Evolutionary conservation across 768 basidiomycete species (phyloP), one percentile per base, ranked within the genome.

Genomic region (Agrocybe pediades): DNA sequence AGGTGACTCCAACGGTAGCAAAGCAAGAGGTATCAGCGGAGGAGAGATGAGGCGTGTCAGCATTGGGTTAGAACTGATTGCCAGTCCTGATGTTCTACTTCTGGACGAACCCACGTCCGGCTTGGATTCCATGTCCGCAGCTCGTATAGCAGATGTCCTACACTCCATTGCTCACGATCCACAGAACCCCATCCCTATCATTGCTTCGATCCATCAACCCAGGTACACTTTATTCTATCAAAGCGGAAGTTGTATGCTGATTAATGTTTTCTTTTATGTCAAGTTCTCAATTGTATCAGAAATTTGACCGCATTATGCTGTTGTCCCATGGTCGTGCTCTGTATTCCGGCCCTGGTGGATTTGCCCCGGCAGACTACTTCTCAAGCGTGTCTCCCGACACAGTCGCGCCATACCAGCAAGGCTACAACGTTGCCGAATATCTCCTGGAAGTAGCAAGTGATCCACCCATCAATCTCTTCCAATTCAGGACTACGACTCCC

Each of bases 391-490:
- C 79, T 5, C 57, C 70, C 3, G 68, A 62, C 1, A 64, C 69
- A 3, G 71, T 80, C 3, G 73, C 71, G 6, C 71, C 79, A 9
- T 92, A 86, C 62, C 87, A 82, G 7, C 77, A 84, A 45, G 93
- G 92, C 0, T 95, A 95, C 73, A 97, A 97, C 62, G 82, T 95
- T 16, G 94, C 95, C 0, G 95, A 98, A 66, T 91, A 95, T 63
- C 79, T 97, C 9, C 77, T 98, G 19, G 95, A 97, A 59, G 80
- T 98, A 47, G 94, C 94, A 1, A 87, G 84, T 61, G 83, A 84
- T 45, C 78, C 84, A 0, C 80, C 83, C 13, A 71, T 77, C 6
- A 68, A 67, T 25, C 66, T 84, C 1, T 82, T 84, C 74, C 72
- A 67, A 49, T 40, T 61, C 19, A 59, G 58, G 40, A 25, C 42